Evolutionary conservation across 2,329 filamentous ascomycete species (phyloP).

Genomic region (Paraconiothyrium sp.): DNA sequence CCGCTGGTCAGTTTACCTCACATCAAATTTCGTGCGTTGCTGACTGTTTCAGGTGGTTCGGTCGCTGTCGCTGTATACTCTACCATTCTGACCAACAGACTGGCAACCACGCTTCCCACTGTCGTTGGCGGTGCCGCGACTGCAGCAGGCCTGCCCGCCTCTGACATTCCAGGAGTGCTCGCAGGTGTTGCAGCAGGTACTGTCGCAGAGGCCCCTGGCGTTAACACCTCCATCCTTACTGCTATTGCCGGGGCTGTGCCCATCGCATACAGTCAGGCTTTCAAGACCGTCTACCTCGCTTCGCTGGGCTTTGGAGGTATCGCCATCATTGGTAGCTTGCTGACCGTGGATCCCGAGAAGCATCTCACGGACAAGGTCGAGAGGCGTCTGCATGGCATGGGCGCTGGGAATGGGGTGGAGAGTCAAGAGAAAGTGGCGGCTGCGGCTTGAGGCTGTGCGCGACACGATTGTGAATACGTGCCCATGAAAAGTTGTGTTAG

Average conservation of each 20-base stretch:
- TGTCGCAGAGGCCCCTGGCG: constrained; percentile 22
- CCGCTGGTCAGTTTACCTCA: constrained; percentile 17
- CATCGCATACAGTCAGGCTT: constrained; percentile 22
- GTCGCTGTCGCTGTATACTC: constrained; percentile 27
- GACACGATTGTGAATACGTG: neutral
- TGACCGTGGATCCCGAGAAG: constrained; percentile 25
- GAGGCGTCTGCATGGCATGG: constrained; percentile 23
- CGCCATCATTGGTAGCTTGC: constrained; percentile 26
- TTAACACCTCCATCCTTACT: constrained; percentile 16
- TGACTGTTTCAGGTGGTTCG: constrained; percentile 19
- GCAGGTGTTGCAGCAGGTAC: constrained; percentile 22
- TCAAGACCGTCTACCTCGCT: constrained; percentile 31
- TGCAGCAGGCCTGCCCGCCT: constrained; percentile 20
- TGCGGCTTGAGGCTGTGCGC: neutral
- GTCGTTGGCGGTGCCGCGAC: constrained; percentile 23
- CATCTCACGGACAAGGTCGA: constrained; percentile 28
- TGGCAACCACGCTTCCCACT: constrained; percentile 21
- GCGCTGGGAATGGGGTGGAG: neutral
- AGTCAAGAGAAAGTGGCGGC: neutral
- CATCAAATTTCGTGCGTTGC: neutral
- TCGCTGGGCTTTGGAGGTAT: constrained; percentile 29
- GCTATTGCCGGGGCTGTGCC: constrained; percentile 17
- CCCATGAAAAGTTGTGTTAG: neutral
- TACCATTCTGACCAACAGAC: constrained; percentile 26
- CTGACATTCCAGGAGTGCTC: constrained; percentile 21